Percentiles rank a stretch among this genome's conserved stretches.
phyloP scores from a whole-genome alignment of 2,329 filamentous ascomycete genomes.

The Fusarium newnesense region DNA sequence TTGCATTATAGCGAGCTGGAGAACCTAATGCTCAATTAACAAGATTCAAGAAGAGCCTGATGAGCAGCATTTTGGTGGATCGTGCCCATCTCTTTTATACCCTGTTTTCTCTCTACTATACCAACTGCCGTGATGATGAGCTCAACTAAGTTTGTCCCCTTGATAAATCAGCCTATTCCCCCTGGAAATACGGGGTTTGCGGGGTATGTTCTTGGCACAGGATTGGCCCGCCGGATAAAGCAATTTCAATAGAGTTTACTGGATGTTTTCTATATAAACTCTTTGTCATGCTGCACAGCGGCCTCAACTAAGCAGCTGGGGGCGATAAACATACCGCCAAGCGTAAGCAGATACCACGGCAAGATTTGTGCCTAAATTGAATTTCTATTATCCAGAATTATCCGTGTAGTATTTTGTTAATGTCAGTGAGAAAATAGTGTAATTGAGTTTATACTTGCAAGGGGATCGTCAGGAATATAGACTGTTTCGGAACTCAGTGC shows the following conservation, averaged over 20 bases:
- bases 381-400: not conserved
- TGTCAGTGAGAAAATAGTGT: slow-evolving; percentile 1
- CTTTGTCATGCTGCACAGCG: not conserved
- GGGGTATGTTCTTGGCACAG: not conserved
- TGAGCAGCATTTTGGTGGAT: not conserved
- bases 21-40: not conserved
- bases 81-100: not conserved
- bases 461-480: not conserved
- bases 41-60: not conserved
- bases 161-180: not conserved
- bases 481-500: not conserved
- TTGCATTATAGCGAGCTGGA: not conserved
- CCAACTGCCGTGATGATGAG: not conserved
- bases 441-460: not conserved
- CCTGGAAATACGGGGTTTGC: not conserved
- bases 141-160: not conserved
- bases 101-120: not conserved
- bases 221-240: not conserved
- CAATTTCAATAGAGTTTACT: not conserved
- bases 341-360: not conserved
- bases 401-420: not conserved
- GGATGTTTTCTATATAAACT: not conserved
- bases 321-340: not conserved
- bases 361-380: not conserved
- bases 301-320: not conserved